Conservation (phyloP, 768 basidiomycete genomes). For the Rhizopogon roseolus region DNA sequence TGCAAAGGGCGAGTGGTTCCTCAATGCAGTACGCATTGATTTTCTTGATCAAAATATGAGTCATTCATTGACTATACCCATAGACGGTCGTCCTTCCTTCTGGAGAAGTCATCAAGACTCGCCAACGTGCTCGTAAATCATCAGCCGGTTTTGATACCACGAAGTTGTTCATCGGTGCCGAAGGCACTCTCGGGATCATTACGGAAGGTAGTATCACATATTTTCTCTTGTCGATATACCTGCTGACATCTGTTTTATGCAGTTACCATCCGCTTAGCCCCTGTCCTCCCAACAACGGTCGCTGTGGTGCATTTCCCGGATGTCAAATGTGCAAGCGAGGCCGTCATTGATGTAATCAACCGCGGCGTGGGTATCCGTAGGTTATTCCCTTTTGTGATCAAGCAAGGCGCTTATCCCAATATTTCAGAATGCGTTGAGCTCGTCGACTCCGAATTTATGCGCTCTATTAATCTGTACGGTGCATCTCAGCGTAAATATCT, state of each 20-base stretch:
- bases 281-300: constrained; percentile 76
- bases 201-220: constrained; percentile 57
- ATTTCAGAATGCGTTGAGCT: constrained; percentile 77
- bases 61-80: not conserved
- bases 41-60: not conserved
- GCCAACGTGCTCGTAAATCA: constrained; percentile 72
- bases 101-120: constrained; percentile 89
- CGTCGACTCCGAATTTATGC: constrained; percentile 68
- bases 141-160: constrained; percentile 85
- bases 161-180: constrained; percentile 83
- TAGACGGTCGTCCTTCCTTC: constrained; percentile 87
- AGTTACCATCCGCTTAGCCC: constrained; percentile 82
- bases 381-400: constrained; percentile 18
- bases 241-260: not conserved
- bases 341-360: constrained; percentile 68
- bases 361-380: constrained; percentile 72
- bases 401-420: not conserved
- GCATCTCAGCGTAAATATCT: constrained; percentile 53
- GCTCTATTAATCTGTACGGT: constrained; percentile 52
- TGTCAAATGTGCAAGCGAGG: constrained; percentile 68
- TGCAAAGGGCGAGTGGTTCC: constrained; percentile 86
- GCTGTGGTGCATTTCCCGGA: constrained; percentile 80
- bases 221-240: not conserved
- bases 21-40: constrained; percentile 57
- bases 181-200: constrained; percentile 80